Evolutionary conservation across 371 early-diverging fungal species (phyloP).

Genomic region (Capillidium rhysosporum): DNA sequence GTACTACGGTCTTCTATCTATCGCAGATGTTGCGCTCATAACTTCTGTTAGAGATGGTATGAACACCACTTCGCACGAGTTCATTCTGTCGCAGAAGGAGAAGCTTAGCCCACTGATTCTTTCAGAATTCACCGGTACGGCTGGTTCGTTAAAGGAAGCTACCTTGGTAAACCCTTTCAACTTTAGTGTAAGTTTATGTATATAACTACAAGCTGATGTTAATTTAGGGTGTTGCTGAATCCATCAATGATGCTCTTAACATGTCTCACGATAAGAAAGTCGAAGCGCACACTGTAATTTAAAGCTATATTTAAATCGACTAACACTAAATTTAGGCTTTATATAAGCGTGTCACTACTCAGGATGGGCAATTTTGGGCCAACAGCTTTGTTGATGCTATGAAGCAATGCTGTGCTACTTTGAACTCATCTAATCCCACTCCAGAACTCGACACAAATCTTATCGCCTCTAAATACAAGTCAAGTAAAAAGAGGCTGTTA

Average conservation of each 20-base stretch:
- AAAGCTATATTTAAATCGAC: slow-evolving; percentile 6
- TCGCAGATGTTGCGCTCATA: slow-evolving; percentile 89
- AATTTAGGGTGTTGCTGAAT: slow-evolving; percentile 65
- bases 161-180: slow-evolving; percentile 97
- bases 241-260: slow-evolving; percentile 73
- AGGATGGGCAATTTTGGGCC: slow-evolving; percentile 91
- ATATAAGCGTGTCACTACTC: slow-evolving; percentile 61
- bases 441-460: slow-evolving; percentile 31
- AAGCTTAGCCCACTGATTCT: slow-evolving; percentile 81
- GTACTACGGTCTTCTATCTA: slow-evolving; percentile 81
- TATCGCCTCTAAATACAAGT: slow-evolving; percentile 23
- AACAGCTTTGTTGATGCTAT: slow-evolving; percentile 48
- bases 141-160: slow-evolving; percentile 75
- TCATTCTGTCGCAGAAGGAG: slow-evolving; percentile 82
- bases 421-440: slow-evolving; percentile 40
- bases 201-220: neutral
- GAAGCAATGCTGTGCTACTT: slow-evolving; percentile 16
- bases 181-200: slow-evolving; percentile 20
- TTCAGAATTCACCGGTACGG: slow-evolving; percentile 94
- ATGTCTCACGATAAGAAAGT: slow-evolving; percentile 64
- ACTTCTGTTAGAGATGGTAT: slow-evolving; percentile 97
- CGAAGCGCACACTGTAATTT: slow-evolving; percentile 43
- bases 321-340: slow-evolving; percentile 34
- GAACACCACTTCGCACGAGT: slow-evolving; percentile 97
- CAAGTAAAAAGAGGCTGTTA: slow-evolving; percentile 38